A percentile compares a stretch with the other conserved stretches of the same genome.
These are phyloP conservation scores for Chytridium lagenaria DNA, from an alignment of 371 early-diverging fungal genomes.

Conservation along the genomic window DNA sequence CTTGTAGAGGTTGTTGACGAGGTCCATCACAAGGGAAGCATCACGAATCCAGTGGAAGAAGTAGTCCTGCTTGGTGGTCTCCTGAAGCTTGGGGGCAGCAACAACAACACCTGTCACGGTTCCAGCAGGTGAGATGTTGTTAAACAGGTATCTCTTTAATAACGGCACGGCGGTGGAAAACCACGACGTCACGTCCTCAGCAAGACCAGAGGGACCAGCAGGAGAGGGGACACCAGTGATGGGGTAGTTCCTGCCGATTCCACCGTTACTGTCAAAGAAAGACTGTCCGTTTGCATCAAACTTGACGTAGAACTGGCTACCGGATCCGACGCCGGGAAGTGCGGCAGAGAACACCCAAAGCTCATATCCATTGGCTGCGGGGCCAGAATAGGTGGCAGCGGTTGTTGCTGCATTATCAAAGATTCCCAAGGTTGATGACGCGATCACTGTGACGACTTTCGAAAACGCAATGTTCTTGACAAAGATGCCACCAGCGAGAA, in stretches of 20 bases:
- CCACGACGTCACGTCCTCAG: not conserved
- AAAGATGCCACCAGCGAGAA: conserved; percentile 8
- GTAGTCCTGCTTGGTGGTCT: not conserved
- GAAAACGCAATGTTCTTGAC: conserved; percentile 18
- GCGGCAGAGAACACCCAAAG: not conserved
- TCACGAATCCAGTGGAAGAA: too few species aligned
- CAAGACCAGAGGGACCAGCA: not conserved
- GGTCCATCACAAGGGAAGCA: conserved; percentile 26
- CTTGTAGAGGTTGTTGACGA: conserved; percentile 19
- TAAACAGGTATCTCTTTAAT: not conserved
- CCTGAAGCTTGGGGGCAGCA: conserved; percentile 8
- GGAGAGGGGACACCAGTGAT: not conserved
- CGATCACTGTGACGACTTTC: conserved; percentile 13
- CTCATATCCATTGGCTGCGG: conserved; percentile 11
- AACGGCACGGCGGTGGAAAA: not conserved
- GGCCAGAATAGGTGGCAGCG: not conserved
- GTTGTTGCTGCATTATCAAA: conserved; percentile 34
- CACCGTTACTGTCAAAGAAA: conserved; percentile 53
- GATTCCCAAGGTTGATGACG: conserved; percentile 20
- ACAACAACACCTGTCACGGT: conserved; percentile 17
- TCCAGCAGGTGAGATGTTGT: not conserved
- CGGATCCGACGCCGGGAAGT: not conserved
- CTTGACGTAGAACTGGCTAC: conserved; percentile 50
- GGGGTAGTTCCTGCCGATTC: conserved; percentile 16
- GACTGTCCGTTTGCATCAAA: conserved; percentile 47